phyloP scores from a whole-genome alignment of 225 moss, liverwort and hornwort species.

The Bryum argenteum region DNA sequence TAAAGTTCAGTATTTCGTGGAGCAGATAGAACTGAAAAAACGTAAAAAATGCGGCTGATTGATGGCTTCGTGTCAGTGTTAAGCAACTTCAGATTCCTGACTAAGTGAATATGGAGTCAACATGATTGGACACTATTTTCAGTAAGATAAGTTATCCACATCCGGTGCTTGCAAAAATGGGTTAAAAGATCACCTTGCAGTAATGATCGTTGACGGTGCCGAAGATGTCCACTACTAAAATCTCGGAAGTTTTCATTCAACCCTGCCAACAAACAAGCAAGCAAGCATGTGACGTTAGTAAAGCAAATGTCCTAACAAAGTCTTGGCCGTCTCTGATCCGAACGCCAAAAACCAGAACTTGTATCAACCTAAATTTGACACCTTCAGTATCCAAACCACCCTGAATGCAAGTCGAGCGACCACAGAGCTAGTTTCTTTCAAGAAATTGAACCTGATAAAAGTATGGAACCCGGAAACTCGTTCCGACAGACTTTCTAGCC shows the following conservation, averaged over 20 bases:
- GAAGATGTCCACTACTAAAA: constrained; percentile 22
- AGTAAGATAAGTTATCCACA: too few relatives aligned
- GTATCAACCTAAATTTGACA: too few relatives aligned
- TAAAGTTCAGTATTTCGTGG: too few relatives aligned
- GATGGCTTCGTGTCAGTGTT: too few relatives aligned
- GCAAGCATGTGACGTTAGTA: neutral
- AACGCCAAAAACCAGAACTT: neutral
- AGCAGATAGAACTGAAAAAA: too few relatives aligned
- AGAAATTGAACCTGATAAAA: neutral
- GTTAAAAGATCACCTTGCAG: constrained; percentile 9
- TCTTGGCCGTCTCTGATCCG: neutral
- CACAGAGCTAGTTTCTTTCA: neutral
- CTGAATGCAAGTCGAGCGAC: too few relatives aligned
- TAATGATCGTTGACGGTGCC: constrained; percentile 22
- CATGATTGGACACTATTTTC: too few relatives aligned
- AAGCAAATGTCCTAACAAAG: neutral
- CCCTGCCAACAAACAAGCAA: constrained; percentile 19
- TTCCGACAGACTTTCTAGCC: neutral
- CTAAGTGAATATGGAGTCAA: too few relatives aligned
- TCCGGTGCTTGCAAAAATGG: too few relatives aligned
- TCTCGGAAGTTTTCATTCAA: constrained; percentile 10
- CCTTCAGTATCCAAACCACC: too few relatives aligned
- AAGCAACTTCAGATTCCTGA: too few relatives aligned
- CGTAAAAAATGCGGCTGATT: too few relatives aligned
- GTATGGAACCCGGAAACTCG: neutral